phyloP scores from a whole-genome alignment of 1,284 basidiomycete genomes.

The Gomphus bonarii region DNA sequence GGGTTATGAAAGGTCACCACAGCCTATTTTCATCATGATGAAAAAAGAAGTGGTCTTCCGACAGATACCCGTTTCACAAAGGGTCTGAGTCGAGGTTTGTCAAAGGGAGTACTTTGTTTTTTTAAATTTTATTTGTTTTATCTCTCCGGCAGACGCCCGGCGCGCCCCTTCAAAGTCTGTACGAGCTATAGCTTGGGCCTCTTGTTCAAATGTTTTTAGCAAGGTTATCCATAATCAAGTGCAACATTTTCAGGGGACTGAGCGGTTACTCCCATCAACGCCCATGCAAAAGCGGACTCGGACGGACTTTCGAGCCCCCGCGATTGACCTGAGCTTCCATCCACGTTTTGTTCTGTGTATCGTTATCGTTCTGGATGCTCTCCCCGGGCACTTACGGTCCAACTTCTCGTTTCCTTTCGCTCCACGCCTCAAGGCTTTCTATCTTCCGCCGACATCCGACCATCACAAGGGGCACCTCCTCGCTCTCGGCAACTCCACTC shows the following conservation, averaged over 20 bases:
- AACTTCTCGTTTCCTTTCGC: conserved; percentile 10
- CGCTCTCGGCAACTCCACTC: conserved; percentile 3
- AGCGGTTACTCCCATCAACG: neutral
- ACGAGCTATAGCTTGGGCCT: too few species aligned
- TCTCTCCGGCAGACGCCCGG: neutral
- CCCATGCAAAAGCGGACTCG: neutral
- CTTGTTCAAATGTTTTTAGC: neutral
- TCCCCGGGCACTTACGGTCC: conserved; percentile 6
- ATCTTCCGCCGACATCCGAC: conserved; percentile 5
- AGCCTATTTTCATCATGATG: neutral
- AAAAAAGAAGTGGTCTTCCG: neutral
- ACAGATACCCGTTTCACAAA: neutral
- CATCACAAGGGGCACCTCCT: conserved; percentile 1
- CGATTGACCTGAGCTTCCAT: conserved; percentile 8
- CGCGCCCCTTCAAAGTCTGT: conserved; percentile 1
- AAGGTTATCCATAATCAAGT: neutral
- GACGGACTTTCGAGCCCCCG: neutral
- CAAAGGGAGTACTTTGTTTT: neutral
- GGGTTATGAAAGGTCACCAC: neutral
- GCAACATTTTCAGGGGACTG: neutral
- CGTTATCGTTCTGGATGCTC: conserved; percentile 2
- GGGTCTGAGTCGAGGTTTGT: neutral
- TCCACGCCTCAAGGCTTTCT: conserved; percentile 10
- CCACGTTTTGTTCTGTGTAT: conserved; percentile 7
- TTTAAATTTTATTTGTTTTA: neutral